phyloP scores from a whole-genome alignment of 1,139 yeast species.

The Groenewaldozyma sp. region DNA sequence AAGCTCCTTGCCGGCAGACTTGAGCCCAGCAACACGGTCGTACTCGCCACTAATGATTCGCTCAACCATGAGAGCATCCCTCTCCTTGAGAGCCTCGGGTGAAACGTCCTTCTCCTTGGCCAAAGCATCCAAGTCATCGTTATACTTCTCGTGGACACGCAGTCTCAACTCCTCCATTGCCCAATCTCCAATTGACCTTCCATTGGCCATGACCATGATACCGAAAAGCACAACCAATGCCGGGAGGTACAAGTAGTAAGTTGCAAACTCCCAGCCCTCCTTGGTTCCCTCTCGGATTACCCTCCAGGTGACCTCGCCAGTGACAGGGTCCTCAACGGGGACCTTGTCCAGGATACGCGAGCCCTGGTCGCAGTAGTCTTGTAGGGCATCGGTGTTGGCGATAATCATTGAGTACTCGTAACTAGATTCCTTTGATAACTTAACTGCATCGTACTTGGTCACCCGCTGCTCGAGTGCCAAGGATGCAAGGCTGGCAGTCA shows the following conservation, averaged over 20 bases:
- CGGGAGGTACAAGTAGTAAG: slow-evolving; percentile 67
- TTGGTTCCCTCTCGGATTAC: slow-evolving; percentile 65
- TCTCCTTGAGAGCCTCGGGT: slow-evolving; percentile 50
- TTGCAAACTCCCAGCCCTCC: slow-evolving; percentile 78
- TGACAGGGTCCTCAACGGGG: slow-evolving; percentile 69
- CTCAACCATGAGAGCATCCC: slow-evolving; percentile 74
- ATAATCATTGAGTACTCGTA: not conserved
- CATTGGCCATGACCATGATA: slow-evolving; percentile 40
- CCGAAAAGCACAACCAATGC: slow-evolving; percentile 42
- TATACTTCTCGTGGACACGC: slow-evolving; percentile 64
- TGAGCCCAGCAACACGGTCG: slow-evolving; percentile 66
- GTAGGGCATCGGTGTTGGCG: not conserved
- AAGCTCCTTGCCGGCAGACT: slow-evolving; percentile 36
- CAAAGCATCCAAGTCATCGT: slow-evolving; percentile 46
- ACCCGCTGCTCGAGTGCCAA: slow-evolving; percentile 53
- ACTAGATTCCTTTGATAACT: slow-evolving; percentile 26
- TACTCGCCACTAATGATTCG: slow-evolving; percentile 79
- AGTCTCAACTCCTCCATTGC: slow-evolving; percentile 75
- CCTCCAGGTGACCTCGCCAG: slow-evolving; percentile 76
- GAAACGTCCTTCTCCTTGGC: slow-evolving; percentile 46
- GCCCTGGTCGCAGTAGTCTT: slow-evolving; percentile 19
- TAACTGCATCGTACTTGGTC: slow-evolving; percentile 48
- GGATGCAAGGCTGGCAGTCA: slow-evolving; percentile 62
- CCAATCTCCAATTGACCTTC: slow-evolving; percentile 50
- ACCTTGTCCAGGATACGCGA: slow-evolving; percentile 72